Evolutionary conservation across 345 rosid genomes (phyloP), one percentile per base, ranked within the genome.

Genomic region (Eucalyptus globulus): DNA sequence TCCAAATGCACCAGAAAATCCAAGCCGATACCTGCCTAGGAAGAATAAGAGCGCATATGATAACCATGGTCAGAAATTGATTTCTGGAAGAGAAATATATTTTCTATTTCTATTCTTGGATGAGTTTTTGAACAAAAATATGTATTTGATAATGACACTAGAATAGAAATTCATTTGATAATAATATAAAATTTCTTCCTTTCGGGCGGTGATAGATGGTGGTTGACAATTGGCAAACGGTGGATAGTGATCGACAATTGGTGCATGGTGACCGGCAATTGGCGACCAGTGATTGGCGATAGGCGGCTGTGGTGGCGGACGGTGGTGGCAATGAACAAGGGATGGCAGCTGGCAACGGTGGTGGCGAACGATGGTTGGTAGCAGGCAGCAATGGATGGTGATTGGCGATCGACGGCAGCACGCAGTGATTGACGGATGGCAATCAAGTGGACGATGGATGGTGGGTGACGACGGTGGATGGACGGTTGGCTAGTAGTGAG

Each of bases 321-420:
- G 17, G 0, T 49, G 51, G 51, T 14, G 51, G 17, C 3, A 0
- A 0, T 1, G 1, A 49, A 17, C 51, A 49, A 49, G 17, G 51
- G 51, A 49, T 1, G 14, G 2, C 2, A 1, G 50, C 0, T 0
- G 1, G 1, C 50, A 1, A 49, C 2, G 50, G 14, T 13, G 50
- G 50, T 2, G 51, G 51, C 51, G 0, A 2, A 49, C 6, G 0
- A 49, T 49, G 51, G 51, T 14, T 7, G 51, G 37, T 37, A 37
- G 3, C 1, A 2, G 3, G 51, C 7, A 49, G 0, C 6, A 49
- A 49, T 1, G 0, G 7, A 14, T 1, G 51, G 17, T 0, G 17
- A 49, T 0, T 0, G 51, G 51, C 7, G 7, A 49, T 49, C 3
- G 1, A 49, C 7, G 0, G 2, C 3, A 49, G 0, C 7, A 3